Conservation (phyloP, 305 asterid genomes). For the Solanum aculeatissimum region DNA sequence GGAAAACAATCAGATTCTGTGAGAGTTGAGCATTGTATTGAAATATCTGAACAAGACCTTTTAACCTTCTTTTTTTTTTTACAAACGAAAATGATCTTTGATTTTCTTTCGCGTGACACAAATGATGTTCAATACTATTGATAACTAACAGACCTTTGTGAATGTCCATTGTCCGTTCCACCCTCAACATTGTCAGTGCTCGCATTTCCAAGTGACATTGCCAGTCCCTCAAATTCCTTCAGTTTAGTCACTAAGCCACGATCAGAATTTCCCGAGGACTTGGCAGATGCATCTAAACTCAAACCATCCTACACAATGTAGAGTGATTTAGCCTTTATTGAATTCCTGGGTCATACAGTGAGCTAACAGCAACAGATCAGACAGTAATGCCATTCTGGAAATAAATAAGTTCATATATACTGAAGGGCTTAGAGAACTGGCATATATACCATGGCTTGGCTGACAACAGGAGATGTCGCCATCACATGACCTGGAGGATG, state of each 20-base stretch:
- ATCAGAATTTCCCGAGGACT: conserved; percentile 51
- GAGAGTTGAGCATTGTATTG: background rate
- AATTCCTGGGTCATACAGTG: background rate
- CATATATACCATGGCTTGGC: conserved; percentile 15
- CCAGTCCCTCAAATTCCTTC: conserved; percentile 76
- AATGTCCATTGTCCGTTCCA: conserved; percentile 38
- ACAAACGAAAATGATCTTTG: background rate
- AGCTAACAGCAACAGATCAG: background rate
- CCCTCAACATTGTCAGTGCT: conserved; percentile 42
- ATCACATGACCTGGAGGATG: conserved; percentile 16
- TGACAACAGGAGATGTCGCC: conserved; percentile 11
- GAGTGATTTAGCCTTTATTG: background rate
- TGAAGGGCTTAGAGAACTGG: background rate
- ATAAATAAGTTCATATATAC: background rate
- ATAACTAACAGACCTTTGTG: conserved; percentile 56
- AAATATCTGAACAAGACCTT: background rate
- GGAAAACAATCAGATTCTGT: background rate
- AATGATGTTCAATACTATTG: background rate
- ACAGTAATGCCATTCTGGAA: background rate
- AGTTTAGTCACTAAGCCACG: conserved; percentile 54
- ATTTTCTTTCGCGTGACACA: background rate
- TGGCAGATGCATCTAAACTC: conserved; percentile 47
- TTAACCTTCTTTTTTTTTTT: background rate
- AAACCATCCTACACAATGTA: conserved; percentile 43
- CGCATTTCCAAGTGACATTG: conserved; percentile 77